phyloP scores from a whole-genome alignment of 2,329 filamentous ascomycete species.

The Xylaria sp. region DNA sequence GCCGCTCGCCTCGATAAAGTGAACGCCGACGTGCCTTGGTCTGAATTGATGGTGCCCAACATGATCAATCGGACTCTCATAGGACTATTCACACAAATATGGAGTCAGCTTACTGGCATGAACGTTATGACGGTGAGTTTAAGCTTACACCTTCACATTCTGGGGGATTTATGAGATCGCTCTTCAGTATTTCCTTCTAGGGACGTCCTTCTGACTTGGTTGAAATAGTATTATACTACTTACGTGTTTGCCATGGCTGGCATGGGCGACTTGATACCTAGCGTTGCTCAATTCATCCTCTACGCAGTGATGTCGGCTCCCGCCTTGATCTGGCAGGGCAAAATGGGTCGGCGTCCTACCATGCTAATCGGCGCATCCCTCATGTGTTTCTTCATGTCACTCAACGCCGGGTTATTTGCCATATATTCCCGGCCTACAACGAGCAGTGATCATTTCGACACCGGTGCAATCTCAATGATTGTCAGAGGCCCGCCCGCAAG shows the following conservation, averaged over 20 bases:
- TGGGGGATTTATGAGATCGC: neutral
- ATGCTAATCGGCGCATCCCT: neutral
- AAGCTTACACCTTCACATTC: neutral
- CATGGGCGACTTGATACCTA: conserved; percentile 70
- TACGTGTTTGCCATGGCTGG: conserved; percentile 78
- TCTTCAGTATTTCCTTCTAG: neutral
- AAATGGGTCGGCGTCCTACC: neutral
- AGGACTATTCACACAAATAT: conserved; percentile 78
- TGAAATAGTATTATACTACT: conserved; percentile 68
- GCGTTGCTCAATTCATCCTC: conserved; percentile 74
- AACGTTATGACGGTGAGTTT: conserved; percentile 70
- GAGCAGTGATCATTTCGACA: conserved; percentile 50
- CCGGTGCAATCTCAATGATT: conserved; percentile 57
- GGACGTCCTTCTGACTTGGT: neutral
- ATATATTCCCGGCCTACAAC: conserved; percentile 53
- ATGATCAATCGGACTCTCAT: conserved; percentile 80
- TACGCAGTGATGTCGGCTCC: neutral
- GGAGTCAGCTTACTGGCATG: conserved; percentile 81
- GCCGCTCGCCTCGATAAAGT: conserved; percentile 74
- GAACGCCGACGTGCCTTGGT: conserved; percentile 74
- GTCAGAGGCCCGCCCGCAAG: conserved; percentile 62
- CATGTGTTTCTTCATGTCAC: neutral
- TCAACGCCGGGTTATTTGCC: neutral
- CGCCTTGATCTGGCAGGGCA: neutral
- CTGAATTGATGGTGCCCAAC: conserved; percentile 76